phyloP scores from a whole-genome alignment of 1,284 basidiomycete genomes.

The Mycena citricolor region DNA sequence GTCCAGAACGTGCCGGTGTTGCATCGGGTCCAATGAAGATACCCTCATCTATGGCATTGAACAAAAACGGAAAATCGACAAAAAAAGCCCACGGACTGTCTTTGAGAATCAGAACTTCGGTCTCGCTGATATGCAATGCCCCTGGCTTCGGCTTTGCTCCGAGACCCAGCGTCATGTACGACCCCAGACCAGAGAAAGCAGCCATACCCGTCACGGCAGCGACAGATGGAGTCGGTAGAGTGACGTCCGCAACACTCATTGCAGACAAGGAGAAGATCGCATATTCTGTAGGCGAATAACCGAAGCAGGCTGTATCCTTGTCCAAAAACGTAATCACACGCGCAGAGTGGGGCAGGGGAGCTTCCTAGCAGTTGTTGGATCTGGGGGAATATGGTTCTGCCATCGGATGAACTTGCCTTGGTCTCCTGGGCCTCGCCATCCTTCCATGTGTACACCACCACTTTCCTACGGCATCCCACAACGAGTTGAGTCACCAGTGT shows the following conservation, averaged over 20 bases:
- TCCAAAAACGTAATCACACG: constrained; percentile 71
- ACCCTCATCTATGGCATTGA: constrained; percentile 62
- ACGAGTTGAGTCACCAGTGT: constrained; percentile 75
- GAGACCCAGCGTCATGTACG: constrained; percentile 85
- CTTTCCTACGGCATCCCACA: constrained; percentile 83
- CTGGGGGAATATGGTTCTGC: constrained; percentile 2
- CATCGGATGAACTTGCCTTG: constrained; percentile 48
- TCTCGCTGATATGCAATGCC: constrained; percentile 59
- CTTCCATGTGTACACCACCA: constrained; percentile 85
- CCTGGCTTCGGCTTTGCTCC: constrained; percentile 73
- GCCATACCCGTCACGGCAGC: constrained; percentile 58
- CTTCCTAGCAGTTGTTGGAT: constrained; percentile 56
- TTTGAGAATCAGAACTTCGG: constrained; percentile 74
- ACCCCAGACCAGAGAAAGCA: constrained; percentile 77
- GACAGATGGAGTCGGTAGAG: constrained; percentile 47
- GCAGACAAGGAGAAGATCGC: constrained; percentile 70
- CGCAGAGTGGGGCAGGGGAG: constrained; percentile 81
- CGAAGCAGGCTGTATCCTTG: constrained; percentile 66
- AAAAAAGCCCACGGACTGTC: constrained; percentile 62
- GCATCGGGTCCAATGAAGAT: constrained; percentile 73
- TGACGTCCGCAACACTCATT: constrained; percentile 58
- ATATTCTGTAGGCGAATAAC: constrained; percentile 75
- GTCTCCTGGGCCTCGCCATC: constrained; percentile 79
- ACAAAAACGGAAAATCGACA: background rate
- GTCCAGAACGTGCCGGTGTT: constrained; percentile 55